phyloP scores from a whole-genome alignment of 1,284 basidiomycete species.

The Fistulinella staudtii region DNA sequence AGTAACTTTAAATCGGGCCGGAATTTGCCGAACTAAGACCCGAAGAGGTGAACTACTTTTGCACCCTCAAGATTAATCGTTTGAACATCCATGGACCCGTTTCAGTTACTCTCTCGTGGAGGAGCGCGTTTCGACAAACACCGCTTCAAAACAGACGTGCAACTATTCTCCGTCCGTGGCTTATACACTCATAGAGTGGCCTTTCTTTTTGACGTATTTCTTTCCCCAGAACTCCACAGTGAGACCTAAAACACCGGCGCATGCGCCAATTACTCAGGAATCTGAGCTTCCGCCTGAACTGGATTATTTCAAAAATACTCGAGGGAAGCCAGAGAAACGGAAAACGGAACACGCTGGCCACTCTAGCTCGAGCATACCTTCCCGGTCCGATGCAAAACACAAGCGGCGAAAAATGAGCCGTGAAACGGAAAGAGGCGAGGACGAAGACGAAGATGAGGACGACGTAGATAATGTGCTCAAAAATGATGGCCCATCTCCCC shows the following conservation, averaged over 20 bases:
- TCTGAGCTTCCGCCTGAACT: constrained; percentile 71
- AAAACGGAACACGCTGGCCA: constrained; percentile 30
- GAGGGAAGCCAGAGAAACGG: constrained; percentile 49
- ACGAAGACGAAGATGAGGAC: constrained; percentile 27
- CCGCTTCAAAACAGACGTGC: constrained; percentile 68
- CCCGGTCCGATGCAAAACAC: constrained; percentile 21
- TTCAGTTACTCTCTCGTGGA: constrained; percentile 74
- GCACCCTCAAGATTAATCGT: too few relatives aligned
- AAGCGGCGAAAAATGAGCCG: constrained; percentile 39
- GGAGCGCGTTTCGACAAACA: constrained; percentile 77
- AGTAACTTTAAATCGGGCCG: constrained; percentile 5
- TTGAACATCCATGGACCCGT: constrained; percentile 60
- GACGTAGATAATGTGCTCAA: constrained; percentile 29
- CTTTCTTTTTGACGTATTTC: constrained; percentile 13
- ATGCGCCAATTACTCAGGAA: constrained; percentile 21
- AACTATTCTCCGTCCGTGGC: constrained; percentile 61
- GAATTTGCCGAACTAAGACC: constrained; percentile 10
- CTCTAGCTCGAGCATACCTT: constrained; percentile 11
- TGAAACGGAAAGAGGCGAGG: constrained; percentile 26
- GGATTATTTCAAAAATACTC: constrained; percentile 86
- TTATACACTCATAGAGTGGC: background rate
- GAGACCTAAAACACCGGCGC: constrained; percentile 16
- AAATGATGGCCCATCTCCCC: constrained; percentile 25
- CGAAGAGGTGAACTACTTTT: too few relatives aligned
- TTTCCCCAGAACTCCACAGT: constrained; percentile 28